Evolutionary conservation across 2,329 filamentous ascomycete genomes (phyloP), one percentile per base, ranked within the genome.

Genomic region (Diaporthe australafricana): DNA sequence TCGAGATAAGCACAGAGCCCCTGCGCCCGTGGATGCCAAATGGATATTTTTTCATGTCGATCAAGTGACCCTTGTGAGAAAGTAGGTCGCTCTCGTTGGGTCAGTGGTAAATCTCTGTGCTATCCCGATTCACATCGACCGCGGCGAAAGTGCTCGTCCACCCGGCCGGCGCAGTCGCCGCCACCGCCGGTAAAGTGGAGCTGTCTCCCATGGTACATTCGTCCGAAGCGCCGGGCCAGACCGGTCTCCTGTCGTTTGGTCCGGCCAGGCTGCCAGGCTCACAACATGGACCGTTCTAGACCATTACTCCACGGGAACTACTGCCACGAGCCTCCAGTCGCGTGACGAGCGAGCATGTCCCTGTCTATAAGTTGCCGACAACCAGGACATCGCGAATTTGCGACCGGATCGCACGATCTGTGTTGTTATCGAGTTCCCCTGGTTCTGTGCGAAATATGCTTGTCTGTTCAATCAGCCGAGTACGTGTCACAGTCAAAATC

Each of bases 301-400:
- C 60, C 60, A 32, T 30, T n/a, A 11, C 16, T 30, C 30, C n/a
- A 20, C 42, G 42, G 57, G 42, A 48, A 48, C 57, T 48, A 48
- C 60, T 63, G 42, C 60, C 40, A 47, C 16, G 60, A 35, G 27
- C 27, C 16, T 22, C 22, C 25, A 63, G 42, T 42, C 60, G 42
- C 60, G 27, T 63, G 60, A n/a, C 60, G 42, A 48, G 60, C 60
- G 60, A 32, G 42, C 60, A 63, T 63, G 60, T 48, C 60, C 42
- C 27, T 63, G 42, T 48, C 8, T 12, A 47, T 11, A 63, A 62
- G 17, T 45, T 35, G 32, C 25, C 27, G 17, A 27, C 60, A 48
- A 5, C 9, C 5, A 35, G 32, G 32, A n/a, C 27, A 32, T 63
- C 40, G 53, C 40, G 32, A 38, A 22, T 22, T 1, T 16, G n/a